Base-by-base conservation (phyloP, 306 rosid genomes). In the Begonia masoniana region DNA sequence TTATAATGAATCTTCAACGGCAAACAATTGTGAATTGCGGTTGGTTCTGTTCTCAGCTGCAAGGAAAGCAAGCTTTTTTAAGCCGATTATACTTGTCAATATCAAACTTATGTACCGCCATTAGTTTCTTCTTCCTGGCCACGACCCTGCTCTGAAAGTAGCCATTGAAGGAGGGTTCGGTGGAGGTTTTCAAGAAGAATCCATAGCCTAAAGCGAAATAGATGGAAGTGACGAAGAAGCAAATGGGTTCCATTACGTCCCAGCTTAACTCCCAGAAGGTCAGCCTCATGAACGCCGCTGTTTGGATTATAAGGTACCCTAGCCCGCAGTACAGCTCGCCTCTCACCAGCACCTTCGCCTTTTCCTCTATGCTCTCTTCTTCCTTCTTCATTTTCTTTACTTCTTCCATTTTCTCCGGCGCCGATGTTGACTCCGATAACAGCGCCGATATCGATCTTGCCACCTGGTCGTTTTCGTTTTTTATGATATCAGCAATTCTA, bases 181-280 rank as follows among this genome's bases (percentile, higher is more conserved):
- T 73, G 51, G 83, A 81, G 15, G 99, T 91, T 26, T 67, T 54
- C 0, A 86, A 64, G 49, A 91, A 91, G 67, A 83, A 91, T 26
- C 58, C 63, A 16, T 83, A 91, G 0, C 81, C 85, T 0, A 91
- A 35, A 14, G 52, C 76, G 39, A 79, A 79, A 49, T 82, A 63
- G 1, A 83, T 13, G 2, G 94, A 81, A 0, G 88, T 60, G 2
- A 70, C 65, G 15, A 91, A 91, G 73, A 91, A 91, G 62, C 99
- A 91, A 24, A 86, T 81, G 60, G 99, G 99, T 47, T 91, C 99
- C 99, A 91, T 91, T 14, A 91, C 96, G 61, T 91, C 99, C 96
- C 99, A 91, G 4, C 78, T 83, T 9, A 91, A 68, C 63, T 91
- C 99, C 94, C 96, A 91, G 42, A 91, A 91, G 0, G 96, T 91